Evolutionary conservation across 441 rosid genomes (phyloP).

Genomic region (Gossypium schwendimanii): DNA sequence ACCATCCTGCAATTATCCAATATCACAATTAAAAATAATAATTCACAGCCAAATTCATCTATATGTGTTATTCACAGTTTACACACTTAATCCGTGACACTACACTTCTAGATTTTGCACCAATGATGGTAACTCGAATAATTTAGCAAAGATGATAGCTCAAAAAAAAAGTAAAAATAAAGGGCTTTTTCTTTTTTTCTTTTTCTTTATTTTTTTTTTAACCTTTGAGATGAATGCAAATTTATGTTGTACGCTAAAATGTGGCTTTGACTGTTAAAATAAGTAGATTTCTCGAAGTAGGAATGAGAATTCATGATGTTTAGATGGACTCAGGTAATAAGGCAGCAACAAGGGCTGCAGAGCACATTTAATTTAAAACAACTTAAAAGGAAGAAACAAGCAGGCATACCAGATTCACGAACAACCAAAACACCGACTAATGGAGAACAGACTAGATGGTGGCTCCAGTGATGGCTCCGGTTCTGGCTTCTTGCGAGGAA

Average conservation of each 20-base stretch:
- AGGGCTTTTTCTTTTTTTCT: background rate
- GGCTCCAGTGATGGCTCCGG: constrained; percentile 36
- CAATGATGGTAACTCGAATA: background rate
- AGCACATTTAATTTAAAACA: background rate
- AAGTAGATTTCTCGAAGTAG: background rate
- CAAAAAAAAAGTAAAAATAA: background rate
- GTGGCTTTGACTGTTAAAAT: background rate
- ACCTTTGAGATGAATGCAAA: background rate
- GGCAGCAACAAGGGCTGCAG: background rate
- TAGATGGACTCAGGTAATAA: background rate
- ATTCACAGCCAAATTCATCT: background rate
- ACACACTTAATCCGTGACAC: background rate
- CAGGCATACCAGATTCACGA: constrained; percentile 29
- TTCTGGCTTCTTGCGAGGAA: constrained; percentile 36
- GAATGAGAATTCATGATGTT: background rate
- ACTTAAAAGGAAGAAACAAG: background rate
- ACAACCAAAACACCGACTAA: constrained; percentile 75
- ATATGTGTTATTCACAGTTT: background rate
- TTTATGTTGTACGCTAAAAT: background rate
- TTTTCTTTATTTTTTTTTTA: background rate
- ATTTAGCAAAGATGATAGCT: too few species aligned
- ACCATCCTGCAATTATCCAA: too few species aligned
- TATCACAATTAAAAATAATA: background rate
- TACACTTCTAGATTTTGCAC: background rate
- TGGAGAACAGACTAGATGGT: constrained; percentile 39